A percentile compares a stretch with the other conserved stretches of the same genome.
These are phyloP conservation scores for Barnettozyma wickerhamii DNA, from an alignment of 805 yeast genomes.

Conservation along the genomic window DNA sequence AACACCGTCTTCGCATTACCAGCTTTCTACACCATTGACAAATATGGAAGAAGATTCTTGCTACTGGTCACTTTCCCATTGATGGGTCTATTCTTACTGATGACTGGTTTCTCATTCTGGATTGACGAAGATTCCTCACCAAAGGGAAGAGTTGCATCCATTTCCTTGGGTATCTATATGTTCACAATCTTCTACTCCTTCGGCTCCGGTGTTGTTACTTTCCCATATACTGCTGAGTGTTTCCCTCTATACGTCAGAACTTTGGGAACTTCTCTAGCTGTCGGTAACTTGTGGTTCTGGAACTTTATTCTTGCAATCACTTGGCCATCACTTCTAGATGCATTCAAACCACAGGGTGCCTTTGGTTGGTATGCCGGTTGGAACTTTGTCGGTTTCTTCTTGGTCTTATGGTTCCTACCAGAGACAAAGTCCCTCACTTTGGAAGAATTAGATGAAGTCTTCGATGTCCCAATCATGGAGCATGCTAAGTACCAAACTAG, in stretches of 20 bases:
- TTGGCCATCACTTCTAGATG: constrained; percentile 68
- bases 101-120: constrained; percentile 72
- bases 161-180: constrained; percentile 69
- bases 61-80: constrained; percentile 58
- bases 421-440: constrained; percentile 64
- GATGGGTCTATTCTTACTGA: constrained; percentile 54
- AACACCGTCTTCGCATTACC: constrained; percentile 81
- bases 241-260: constrained; percentile 77
- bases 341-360: constrained; percentile 78
- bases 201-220: constrained; percentile 89
- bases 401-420: constrained; percentile 67
- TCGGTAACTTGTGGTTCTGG: constrained; percentile 73
- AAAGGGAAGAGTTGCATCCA: constrained; percentile 59
- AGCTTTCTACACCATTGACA: constrained; percentile 75
- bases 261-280: constrained; percentile 74
- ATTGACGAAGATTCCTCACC: constrained; percentile 40
- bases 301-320: constrained; percentile 67
- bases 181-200: constrained; percentile 72
- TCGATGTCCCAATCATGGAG: constrained; percentile 50
- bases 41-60: constrained; percentile 65
- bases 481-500: constrained; percentile 49
- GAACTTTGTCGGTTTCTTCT: constrained; percentile 66
- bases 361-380: constrained; percentile 87
- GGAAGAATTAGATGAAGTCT: constrained; percentile 70
- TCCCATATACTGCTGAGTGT: constrained; percentile 83